Evolutionary conservation across 257 asterid species (phyloP), one percentile per base, ranked within the genome.

Genomic region (Verbascum thapsus): DNA sequence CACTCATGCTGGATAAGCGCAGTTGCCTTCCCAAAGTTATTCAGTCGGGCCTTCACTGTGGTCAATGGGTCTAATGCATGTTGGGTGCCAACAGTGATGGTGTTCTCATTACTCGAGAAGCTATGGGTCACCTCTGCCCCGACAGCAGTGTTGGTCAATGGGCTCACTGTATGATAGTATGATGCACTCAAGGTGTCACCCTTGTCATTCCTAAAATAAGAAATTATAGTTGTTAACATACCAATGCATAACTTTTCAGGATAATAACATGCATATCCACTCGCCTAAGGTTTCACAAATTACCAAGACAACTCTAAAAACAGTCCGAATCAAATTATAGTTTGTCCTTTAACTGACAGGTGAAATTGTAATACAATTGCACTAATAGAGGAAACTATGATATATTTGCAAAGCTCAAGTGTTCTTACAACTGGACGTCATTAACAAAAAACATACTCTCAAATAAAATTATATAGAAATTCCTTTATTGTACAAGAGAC

Each of bases 1-100:
- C 83, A 81, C 56, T 81, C 81, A 10, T 81, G 86, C 79, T 81
- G 83, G 63, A 81, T 77, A 65, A 81, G 60, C 38, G 81, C 83
- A 50, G 63, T 72, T 4, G 76, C 81, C 57, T 62, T 81, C 30
- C 86, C 86, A 17, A 61, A 61, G 72, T 81, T 81, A 81, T 81
- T 77, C 47, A 77, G 44, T 5, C 79, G 71, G 0, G 77, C 77
- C 70, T 81, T 81, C 51, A 74, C 81, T 0, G 72, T 13, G 55
- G 86, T 81, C 69, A 81, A 59, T 34, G 83, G 86, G 64, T 81
- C 86, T 81, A 81, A 8, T 1, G 47, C 35, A 16, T 81, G 81
- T 37, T 77, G 83, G 8, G 86, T 68, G 3, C 86, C 86, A 5
- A 81, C 65, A 0, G 79, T 65, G 65, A 81, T 63, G 0, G 75